These are phyloP conservation scores for Globisporangium uncinulatum DNA, from an alignment of 352 stramenopile species.

Conservation along the genomic window DNA sequence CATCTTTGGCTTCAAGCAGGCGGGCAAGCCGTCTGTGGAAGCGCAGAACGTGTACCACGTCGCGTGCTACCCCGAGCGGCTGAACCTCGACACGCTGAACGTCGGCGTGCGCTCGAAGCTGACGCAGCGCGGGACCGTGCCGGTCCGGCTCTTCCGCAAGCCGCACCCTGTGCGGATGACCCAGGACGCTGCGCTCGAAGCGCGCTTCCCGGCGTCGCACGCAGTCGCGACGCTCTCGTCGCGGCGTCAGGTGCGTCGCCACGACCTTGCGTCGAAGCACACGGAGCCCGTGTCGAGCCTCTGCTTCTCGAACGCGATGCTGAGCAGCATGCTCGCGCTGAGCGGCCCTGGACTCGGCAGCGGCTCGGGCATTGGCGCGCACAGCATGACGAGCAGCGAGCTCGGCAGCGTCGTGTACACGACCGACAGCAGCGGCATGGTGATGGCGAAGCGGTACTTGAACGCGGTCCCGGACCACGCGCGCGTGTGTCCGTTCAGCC, in stretches of 20 bases:
- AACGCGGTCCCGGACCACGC: conserved; percentile 63
- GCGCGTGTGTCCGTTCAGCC: conserved; percentile 67
- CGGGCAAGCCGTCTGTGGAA: conserved; percentile 79
- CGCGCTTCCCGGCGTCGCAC: conserved; percentile 67
- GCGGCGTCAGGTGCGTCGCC: conserved; percentile 69
- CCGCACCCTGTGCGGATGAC: conserved; percentile 65
- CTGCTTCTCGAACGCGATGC: conserved; percentile 68
- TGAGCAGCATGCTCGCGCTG: conserved; percentile 53
- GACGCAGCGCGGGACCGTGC: conserved; percentile 68
- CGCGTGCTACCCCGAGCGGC: conserved; percentile 65
- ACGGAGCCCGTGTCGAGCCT: conserved; percentile 58
- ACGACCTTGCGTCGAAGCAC: conserved; percentile 75
- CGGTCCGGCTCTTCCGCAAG: conserved; percentile 75
- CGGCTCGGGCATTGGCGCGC: conserved; percentile 66
- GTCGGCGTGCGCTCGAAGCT: conserved; percentile 50
- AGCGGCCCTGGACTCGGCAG: conserved; percentile 51
- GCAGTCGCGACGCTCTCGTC: conserved; percentile 71
- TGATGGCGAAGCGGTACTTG: conserved; percentile 73
- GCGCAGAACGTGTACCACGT: conserved; percentile 93
- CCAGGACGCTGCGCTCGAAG: conserved; percentile 68
- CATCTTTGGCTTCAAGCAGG: conserved; percentile 98
- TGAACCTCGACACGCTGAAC: conserved; percentile 66
- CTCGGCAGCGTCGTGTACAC: conserved; percentile 78
- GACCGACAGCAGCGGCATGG: conserved; percentile 65
- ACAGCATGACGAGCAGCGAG: conserved; percentile 49